Evolutionary conservation across 2,329 filamentous ascomycete species (phyloP), one percentile per base, ranked within the genome.

Genomic region (Fusarium kyushuense): DNA sequence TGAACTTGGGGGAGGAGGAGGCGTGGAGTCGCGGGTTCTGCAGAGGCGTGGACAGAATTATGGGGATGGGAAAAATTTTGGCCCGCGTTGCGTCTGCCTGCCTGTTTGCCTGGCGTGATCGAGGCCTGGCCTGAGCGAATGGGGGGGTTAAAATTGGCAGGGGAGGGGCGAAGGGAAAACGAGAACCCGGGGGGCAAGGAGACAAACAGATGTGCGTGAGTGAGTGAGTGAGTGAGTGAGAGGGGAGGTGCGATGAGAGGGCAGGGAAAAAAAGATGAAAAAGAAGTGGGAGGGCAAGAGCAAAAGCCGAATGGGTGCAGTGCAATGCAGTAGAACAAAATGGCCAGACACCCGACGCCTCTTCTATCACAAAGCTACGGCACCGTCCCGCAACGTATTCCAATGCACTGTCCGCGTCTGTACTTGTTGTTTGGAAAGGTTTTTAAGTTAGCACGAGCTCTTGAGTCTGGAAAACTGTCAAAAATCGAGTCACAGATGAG

Each of bases 1-100:
- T 77, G 74, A 71, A 74, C 72, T 64, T 69, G 51, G 70, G 67
- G 67, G 59, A 65, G 78, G 68, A 64, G 67, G 78, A 79, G 78
- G 78, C 75, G 78, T 79, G 78, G 76, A 79, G 76, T 72, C 71
- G 75, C 69, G 72, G 75, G 74, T 71, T 72, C 59, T 64, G 72
- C 67, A 75, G 77, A 76, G 75, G 77, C 76, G 77, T 78, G 76
- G 71, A 70, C 70, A 74, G 76, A 77, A 72, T 58, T 66, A 69
- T 59, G 67, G 63, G 69, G 69, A 72, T 66, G 48, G 67, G 56
- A 61, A 64, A 67, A 70, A 70, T 33, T 58, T 56, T 41, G 58
- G 60, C 60, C 61, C 49, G 58, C 36, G 58, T 67, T 49, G 47
- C 47, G 47, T 49, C 47, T 49, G 47, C 47, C 47, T 49, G 47